phyloP scores from a whole-genome alignment of 2,329 filamentous ascomycete species.

The Tolypocladium pustulatum region DNA sequence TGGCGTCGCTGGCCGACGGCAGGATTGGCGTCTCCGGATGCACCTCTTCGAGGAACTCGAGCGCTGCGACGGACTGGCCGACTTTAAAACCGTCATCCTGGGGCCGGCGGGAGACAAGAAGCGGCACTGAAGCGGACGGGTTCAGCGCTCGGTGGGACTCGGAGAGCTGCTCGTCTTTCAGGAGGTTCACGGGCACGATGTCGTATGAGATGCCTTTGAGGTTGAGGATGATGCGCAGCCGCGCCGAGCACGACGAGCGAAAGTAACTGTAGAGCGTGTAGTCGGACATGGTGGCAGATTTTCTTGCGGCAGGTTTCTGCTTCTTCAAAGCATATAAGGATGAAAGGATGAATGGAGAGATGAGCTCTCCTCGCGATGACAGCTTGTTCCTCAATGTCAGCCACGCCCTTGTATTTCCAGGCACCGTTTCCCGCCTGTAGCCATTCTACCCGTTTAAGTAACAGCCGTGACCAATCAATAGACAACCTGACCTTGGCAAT shows the following conservation, averaged over 20 bases:
- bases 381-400: background rate
- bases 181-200: slow-evolving; percentile 38
- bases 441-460: background rate
- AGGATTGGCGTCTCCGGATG: slow-evolving; percentile 34
- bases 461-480: background rate
- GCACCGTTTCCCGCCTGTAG: background rate
- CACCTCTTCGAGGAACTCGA: slow-evolving; percentile 52
- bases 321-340: background rate
- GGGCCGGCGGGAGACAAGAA: slow-evolving; percentile 30
- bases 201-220: slow-evolving; percentile 42
- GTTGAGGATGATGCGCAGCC: slow-evolving; percentile 48
- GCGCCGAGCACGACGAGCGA: slow-evolving; percentile 51
- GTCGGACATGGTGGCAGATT: slow-evolving; percentile 6
- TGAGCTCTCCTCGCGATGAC: background rate
- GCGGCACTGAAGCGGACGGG: slow-evolving; percentile 43
- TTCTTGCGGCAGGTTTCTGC: background rate
- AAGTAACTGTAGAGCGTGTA: slow-evolving; percentile 48
- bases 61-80: slow-evolving; percentile 46
- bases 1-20: slow-evolving; percentile 32
- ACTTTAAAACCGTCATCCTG: slow-evolving; percentile 26
- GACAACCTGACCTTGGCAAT: background rate
- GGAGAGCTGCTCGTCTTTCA: slow-evolving; percentile 39
- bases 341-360: background rate
- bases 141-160: slow-evolving; percentile 36
- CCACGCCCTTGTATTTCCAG: background rate